Base-by-base conservation (phyloP, 257 asterid genomes). In the Nemophila menziesii region DNA sequence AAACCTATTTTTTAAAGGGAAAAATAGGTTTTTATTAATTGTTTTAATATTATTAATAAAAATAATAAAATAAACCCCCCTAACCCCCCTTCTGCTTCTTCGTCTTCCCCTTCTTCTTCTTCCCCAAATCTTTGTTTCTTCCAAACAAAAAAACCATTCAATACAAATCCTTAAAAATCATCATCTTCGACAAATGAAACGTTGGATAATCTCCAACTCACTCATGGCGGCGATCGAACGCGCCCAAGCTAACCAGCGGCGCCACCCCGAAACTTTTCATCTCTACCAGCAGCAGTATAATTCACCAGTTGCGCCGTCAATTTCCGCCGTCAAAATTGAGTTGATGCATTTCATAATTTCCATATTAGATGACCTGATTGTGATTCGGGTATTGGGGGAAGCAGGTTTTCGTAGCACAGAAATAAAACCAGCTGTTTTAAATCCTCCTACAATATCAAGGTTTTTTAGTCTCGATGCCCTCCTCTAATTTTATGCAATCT, bases 211-310 rank as follows among this genome's bases (percentile, higher is more conserved):
- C 9, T 78, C 98, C 42, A 89, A 89, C 66, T 80, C 98, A 1
- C 65, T 89, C 46, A 89, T 84, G 98, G 92, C 98, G 2, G 98
- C 98, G 4, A 80, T 89, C 49, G 84, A 84, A 78, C 68, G 98
- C 20, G 79, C 95, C 1, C 98, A 89, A 11, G 98, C 95, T 19
- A 78, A 81, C 49, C 98, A 89, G 69, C 62, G 95, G n/a, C 75
- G 98, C 17, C 86, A 80, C 43, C 98, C 98, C 1, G 98, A 89
- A 3, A 84, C 94, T 4, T 89, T 89, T 16, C 92, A 78, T 34
- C 36, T 84, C 51, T 52, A 62, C 53, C n/a, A n/a, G n/a, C n/a
- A n/a, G n/a, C n/a, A n/a, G n/a, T n/a, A n/a, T n/a, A 56, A 52
- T 44, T 38, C 70, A 12, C 69, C 67, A 44, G 55, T 45, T 3